Percentiles rank a stretch among this genome's conserved stretches.
Conservation (phyloP, 2,329 filamentous ascomycete species). For the Waltergamsia citrina region DNA sequence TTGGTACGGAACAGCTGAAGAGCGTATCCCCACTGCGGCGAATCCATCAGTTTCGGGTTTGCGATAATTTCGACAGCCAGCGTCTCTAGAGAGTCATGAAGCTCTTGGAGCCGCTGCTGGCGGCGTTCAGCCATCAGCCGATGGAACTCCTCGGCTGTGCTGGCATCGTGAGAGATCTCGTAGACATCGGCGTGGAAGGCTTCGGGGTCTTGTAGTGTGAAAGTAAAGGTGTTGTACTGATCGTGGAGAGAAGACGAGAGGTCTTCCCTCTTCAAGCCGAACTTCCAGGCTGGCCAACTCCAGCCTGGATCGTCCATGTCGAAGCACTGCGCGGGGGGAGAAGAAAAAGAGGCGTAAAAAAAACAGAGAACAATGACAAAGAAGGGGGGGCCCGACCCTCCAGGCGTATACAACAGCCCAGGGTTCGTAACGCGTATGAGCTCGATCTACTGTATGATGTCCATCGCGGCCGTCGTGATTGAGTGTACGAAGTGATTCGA, state of each 20-base stretch:
- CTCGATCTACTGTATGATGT: not conserved
- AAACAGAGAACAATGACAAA: not conserved
- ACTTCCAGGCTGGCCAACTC: slow-evolving; percentile 53
- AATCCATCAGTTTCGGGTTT: slow-evolving; percentile 48
- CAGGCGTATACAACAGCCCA: not conserved
- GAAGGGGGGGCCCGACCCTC: not conserved
- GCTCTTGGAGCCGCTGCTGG: slow-evolving; percentile 41
- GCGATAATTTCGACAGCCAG: slow-evolving; percentile 52
- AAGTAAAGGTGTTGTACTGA: slow-evolving; percentile 49
- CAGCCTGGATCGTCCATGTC: slow-evolving; percentile 44
- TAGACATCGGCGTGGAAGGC: slow-evolving; percentile 53
- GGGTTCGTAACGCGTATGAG: not conserved
- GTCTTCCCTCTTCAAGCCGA: slow-evolving; percentile 50
- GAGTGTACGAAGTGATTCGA: not conserved
- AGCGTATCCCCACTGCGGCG: slow-evolving; percentile 48
- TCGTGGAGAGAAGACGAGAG: slow-evolving; percentile 49
- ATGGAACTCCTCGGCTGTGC: slow-evolving; percentile 43
- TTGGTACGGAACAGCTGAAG: slow-evolving; percentile 49
- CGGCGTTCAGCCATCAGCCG: slow-evolving; percentile 42
- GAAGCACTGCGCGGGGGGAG: not conserved
- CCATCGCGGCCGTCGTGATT: slow-evolving; percentile 4
- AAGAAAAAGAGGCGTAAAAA: not conserved
- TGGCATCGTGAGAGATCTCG: slow-evolving; percentile 44
- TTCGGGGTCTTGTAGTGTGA: slow-evolving; percentile 47
- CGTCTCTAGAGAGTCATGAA: slow-evolving; percentile 45